phyloP scores from a whole-genome alignment of 208 protist species.

The Crithidia bombi region DNA sequence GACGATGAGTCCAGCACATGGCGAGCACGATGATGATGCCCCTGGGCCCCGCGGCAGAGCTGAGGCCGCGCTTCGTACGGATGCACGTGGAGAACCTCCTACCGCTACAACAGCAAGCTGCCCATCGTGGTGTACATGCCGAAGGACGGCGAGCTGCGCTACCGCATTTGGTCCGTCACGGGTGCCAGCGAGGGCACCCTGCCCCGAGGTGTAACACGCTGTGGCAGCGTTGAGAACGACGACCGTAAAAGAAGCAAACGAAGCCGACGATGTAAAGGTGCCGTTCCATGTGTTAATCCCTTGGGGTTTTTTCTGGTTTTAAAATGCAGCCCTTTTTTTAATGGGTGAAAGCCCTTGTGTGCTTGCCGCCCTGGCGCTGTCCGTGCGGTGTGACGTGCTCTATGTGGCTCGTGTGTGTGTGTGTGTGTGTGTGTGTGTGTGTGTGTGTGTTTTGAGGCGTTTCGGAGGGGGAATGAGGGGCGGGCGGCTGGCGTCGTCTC shows the following conservation, averaged over 20 bases:
- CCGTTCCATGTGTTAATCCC: neutral
- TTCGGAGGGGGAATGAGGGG: no score
- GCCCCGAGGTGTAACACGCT: neutral
- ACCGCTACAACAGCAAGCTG: slow-evolving; percentile 64
- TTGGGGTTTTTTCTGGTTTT: neutral
- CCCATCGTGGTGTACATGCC: slow-evolving; percentile 61
- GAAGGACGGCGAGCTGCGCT: slow-evolving; percentile 54
- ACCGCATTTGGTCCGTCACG: slow-evolving; percentile 48
- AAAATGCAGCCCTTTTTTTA: no score
- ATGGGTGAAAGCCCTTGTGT: no score
- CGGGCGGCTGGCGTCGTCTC: no score
- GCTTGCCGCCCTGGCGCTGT: no score
- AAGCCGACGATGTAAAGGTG: neutral
- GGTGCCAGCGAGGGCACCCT: slow-evolving; percentile 7
- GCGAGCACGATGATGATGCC: slow-evolving; percentile 51
- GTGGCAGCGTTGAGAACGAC: neutral
- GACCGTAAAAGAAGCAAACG: neutral
- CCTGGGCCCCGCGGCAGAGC: slow-evolving; percentile 35
- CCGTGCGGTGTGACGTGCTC: no score
- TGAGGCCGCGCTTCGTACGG: slow-evolving; percentile 39
- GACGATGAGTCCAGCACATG: slow-evolving; percentile 23
- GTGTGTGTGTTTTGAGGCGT: no score
- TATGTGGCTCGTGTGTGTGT: no score
- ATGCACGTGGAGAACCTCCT: slow-evolving; percentile 20
- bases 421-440: no score